These are phyloP conservation scores for Aureobasidium musti DNA, from an alignment of 2,329 filamentous ascomycete species.

Conservation along the genomic window DNA sequence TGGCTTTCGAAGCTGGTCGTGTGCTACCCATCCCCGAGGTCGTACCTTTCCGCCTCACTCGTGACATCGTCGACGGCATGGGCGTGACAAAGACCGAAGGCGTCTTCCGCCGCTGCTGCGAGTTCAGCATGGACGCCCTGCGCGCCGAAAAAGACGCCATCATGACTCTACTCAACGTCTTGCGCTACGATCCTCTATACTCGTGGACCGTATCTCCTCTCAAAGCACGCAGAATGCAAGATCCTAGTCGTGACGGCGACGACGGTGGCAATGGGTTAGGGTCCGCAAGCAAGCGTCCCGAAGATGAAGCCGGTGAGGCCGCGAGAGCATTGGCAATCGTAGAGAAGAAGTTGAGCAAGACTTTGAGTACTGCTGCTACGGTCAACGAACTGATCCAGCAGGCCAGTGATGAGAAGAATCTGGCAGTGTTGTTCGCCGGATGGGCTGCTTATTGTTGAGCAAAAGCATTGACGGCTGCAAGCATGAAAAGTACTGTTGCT, in stretches of 20 bases:
- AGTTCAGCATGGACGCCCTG: conserved; percentile 92
- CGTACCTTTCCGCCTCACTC: conserved; percentile 90
- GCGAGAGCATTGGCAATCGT: conserved; percentile 91
- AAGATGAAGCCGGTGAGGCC: conserved; percentile 71
- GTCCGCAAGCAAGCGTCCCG: conserved; percentile 33
- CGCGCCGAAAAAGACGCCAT: conserved; percentile 96
- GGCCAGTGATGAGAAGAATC: conserved; percentile 86
- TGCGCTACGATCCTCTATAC: conserved; percentile 97
- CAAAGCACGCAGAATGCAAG: conserved; percentile 66
- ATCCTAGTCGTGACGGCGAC: conserved; percentile 56
- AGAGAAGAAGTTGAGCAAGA: conserved; percentile 93
- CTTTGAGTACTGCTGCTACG: conserved; percentile 87
- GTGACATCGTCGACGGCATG: conserved; percentile 96
- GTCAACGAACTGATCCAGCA: conserved; percentile 97
- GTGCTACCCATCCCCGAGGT: conserved; percentile 94
- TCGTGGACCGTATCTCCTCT: conserved; percentile 85
- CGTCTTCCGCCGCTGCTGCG: conserved; percentile 95
- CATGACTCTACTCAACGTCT: conserved; percentile 96
- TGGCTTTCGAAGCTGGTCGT: conserved; percentile 94
- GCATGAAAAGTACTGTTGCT: not conserved
- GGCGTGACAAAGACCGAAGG: conserved; percentile 93
- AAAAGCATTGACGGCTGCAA: not conserved
- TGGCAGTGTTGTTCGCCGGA: conserved; percentile 76
- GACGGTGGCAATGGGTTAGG: conserved; percentile 10
- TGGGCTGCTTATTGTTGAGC: conserved; percentile 14